Evolutionary conservation across 345 rosid genomes (phyloP).

Genomic region (Aethionema arabicum): DNA sequence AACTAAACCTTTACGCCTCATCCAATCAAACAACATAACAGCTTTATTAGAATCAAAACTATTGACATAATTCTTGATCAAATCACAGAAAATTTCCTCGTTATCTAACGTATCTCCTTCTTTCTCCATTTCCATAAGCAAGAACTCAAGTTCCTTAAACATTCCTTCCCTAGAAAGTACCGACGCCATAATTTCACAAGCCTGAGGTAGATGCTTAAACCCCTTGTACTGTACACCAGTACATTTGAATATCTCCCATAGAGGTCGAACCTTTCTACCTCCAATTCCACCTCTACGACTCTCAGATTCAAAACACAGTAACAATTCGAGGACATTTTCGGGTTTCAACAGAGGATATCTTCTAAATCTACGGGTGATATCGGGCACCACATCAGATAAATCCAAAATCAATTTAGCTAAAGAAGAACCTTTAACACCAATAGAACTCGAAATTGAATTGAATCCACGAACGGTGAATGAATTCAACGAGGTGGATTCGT

Average conservation of each 20-base stretch:
- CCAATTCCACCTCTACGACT: constrained; percentile 38
- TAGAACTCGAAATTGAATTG: constrained; percentile 1
- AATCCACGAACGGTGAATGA: constrained; percentile 34
- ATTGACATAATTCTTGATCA: constrained; percentile 49
- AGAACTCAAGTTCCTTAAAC: constrained; percentile 58
- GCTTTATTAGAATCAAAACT: constrained; percentile 54
- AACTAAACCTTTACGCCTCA: constrained; percentile 45
- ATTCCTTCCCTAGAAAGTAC: constrained; percentile 53
- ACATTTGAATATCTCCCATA: constrained; percentile 67
- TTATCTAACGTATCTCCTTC: constrained; percentile 44
- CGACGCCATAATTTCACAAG: constrained; percentile 58
- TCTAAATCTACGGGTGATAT: constrained; percentile 51
- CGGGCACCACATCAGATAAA: constrained; percentile 58
- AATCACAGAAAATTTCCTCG: constrained; percentile 42
- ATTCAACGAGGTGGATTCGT: constrained; percentile 37
- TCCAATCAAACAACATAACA: constrained; percentile 49
- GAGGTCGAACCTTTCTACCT: constrained; percentile 51
- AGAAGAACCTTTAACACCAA: constrained; percentile 34
- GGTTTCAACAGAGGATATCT: constrained; percentile 49
- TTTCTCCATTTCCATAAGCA: constrained; percentile 51
- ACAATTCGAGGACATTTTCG: constrained; percentile 58
- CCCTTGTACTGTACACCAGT: constrained; percentile 41
- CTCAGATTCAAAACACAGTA: constrained; percentile 49
- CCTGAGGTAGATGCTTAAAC: constrained; percentile 55
- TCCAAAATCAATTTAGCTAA: constrained; percentile 53